These are phyloP conservation scores for Flaveria linearis DNA, from an alignment of 129 eudicot species.

Conservation along the genomic window DNA sequence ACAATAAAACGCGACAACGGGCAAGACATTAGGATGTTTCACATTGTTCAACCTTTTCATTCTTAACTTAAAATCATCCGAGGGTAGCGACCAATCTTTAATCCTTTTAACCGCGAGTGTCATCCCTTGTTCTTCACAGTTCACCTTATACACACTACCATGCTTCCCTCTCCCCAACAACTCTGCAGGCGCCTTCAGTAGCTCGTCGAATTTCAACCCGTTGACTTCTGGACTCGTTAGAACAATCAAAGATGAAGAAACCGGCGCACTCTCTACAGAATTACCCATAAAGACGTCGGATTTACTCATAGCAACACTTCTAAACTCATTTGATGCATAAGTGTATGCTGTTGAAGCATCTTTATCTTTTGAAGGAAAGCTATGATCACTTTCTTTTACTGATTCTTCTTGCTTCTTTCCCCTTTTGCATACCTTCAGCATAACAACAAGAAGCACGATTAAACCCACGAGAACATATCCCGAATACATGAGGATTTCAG, in stretches of 20 bases:
- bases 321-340: slow-evolving; percentile 39
- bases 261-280: slow-evolving; percentile 38
- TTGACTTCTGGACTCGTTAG: slow-evolving; percentile 64
- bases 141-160: slow-evolving; percentile 76
- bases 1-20: slow-evolving; percentile 65
- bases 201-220: slow-evolving; percentile 62
- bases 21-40: slow-evolving; percentile 65
- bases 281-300: slow-evolving; percentile 38
- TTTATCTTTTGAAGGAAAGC: slow-evolving; percentile 27
- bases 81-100: slow-evolving; percentile 51
- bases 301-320: slow-evolving; percentile 34
- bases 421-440: slow-evolving; percentile 46
- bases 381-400: slow-evolving; percentile 21
- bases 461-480: slow-evolving; percentile 58
- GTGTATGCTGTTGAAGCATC: slow-evolving; percentile 36
- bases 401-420: slow-evolving; percentile 38
- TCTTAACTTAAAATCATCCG: slow-evolving; percentile 55
- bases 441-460: slow-evolving; percentile 32
- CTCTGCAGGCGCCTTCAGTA: slow-evolving; percentile 77
- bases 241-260: slow-evolving; percentile 51
- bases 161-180: slow-evolving; percentile 74
- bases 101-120: slow-evolving; percentile 67
- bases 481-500: slow-evolving; percentile 59
- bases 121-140: slow-evolving; percentile 47
- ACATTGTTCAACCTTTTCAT: slow-evolving; percentile 61